A percentile compares a stretch with the other conserved stretches of the same genome.
These are phyloP conservation scores for Plasmodium vinckei DNA, from an alignment of 169 alveolate species.

Conservation along the genomic window DNA sequence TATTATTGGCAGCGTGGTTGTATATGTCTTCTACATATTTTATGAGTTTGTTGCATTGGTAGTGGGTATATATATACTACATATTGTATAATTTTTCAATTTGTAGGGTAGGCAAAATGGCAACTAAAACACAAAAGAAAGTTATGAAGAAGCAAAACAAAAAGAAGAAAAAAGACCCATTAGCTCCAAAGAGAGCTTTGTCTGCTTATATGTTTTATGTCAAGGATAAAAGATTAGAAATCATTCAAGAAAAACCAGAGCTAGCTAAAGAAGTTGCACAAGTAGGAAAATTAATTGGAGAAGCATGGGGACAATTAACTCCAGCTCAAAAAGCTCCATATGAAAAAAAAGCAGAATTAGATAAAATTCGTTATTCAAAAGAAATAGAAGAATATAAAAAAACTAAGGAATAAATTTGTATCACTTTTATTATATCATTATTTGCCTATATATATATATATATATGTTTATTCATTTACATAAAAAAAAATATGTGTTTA, in stretches of 20 bases:
- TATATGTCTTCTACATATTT: too few relatives aligned
- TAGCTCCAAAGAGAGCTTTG: slow-evolving; percentile 92
- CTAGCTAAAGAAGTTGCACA: slow-evolving; percentile 91
- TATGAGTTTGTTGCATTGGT: too few relatives aligned
- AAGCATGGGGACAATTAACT: slow-evolving; percentile 91
- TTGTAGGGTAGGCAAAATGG: slow-evolving; percentile 75
- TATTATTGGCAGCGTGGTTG: too few relatives aligned
- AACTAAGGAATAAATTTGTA: slow-evolving; percentile 34
- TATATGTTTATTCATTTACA: slow-evolving; percentile 4
- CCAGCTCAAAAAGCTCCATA: slow-evolving; percentile 91
- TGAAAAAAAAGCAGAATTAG: slow-evolving; percentile 91
- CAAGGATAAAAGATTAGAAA: slow-evolving; percentile 88
- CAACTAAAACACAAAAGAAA: slow-evolving; percentile 77
- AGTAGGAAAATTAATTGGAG: slow-evolving; percentile 92
- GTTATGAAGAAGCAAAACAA: slow-evolving; percentile 77
- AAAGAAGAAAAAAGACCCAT: slow-evolving; percentile 89
- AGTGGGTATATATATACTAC: not conserved
- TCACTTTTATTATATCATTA: not conserved
- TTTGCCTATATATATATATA: not conserved
- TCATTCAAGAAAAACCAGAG: slow-evolving; percentile 88
- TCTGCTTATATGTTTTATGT: slow-evolving; percentile 93
- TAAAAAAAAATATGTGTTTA: slow-evolving; percentile 14
- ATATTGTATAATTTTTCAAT: not conserved
- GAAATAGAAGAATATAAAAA: slow-evolving; percentile 87
- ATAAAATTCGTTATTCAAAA: slow-evolving; percentile 89